Conservation (phyloP, 768 basidiomycete genomes). For the Trametes meyenii region DNA sequence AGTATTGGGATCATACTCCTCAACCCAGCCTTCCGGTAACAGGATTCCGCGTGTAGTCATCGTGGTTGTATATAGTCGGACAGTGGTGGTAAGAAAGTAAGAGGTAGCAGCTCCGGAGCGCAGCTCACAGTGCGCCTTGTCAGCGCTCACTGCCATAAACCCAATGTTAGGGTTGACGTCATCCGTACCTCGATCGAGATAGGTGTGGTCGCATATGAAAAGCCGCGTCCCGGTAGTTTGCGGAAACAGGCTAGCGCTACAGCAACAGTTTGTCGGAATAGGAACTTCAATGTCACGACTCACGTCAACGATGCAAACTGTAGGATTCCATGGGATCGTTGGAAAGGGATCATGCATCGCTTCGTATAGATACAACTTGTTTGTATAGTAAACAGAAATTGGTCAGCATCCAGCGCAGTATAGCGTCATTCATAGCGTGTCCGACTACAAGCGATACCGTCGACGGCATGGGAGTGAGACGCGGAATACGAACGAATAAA, state of each 20-base stretch:
- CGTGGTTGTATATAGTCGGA: slow-evolving; percentile 10
- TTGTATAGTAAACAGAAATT: too few relatives aligned
- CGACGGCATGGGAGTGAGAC: background rate
- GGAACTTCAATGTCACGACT: background rate
- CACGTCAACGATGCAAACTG: background rate
- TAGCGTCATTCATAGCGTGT: too few relatives aligned
- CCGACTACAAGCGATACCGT: too few relatives aligned
- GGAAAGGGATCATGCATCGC: too few relatives aligned
- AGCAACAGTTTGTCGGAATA: too few relatives aligned
- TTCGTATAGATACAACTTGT: too few relatives aligned
- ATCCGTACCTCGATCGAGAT: slow-evolving; percentile 10
- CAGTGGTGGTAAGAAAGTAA: slow-evolving; percentile 5
- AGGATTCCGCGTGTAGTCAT: slow-evolving; percentile 35
- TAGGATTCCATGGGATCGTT: background rate
- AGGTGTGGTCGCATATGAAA: background rate
- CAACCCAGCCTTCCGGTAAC: slow-evolving; percentile 61
- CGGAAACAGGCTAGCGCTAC: too few relatives aligned
- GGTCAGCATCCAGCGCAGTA: too few relatives aligned
- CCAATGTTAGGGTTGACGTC: slow-evolving; percentile 8
- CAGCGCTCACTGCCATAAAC: background rate
- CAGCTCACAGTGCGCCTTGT: background rate
- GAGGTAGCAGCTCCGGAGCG: background rate
- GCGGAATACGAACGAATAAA: background rate
- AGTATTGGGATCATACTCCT: slow-evolving; percentile 46
- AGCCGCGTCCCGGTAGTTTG: background rate